Conservation (phyloP, 768 basidiomycete genomes). For the Tulasnella sp. region DNA sequence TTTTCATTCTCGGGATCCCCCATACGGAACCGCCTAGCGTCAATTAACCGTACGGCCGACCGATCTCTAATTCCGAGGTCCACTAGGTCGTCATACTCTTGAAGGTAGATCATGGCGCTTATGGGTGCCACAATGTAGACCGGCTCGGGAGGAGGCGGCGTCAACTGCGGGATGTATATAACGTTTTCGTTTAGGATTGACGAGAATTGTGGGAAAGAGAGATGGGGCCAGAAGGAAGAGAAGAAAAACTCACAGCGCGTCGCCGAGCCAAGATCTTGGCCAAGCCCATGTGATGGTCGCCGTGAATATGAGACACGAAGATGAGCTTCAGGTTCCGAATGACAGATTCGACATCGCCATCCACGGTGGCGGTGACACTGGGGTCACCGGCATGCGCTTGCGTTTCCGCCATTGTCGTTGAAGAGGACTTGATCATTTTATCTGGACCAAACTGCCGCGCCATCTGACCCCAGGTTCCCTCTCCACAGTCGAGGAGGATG, state of each 20-base stretch:
- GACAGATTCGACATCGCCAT: slow-evolving; percentile 23
- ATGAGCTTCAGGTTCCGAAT: slow-evolving; percentile 66
- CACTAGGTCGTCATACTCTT: slow-evolving; percentile 60
- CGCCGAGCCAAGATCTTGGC: slow-evolving; percentile 62
- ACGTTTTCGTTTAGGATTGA: not conserved
- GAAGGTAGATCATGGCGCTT: slow-evolving; percentile 50
- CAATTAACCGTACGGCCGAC: slow-evolving; percentile 18
- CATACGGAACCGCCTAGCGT: slow-evolving; percentile 9
- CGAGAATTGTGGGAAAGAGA: not conserved
- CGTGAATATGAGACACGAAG: slow-evolving; percentile 84
- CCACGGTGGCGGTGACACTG: too few relatives aligned
- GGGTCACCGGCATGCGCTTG: too few relatives aligned
- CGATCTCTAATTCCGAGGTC: slow-evolving; percentile 46
- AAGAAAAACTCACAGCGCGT: slow-evolving; percentile 38
- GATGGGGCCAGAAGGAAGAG: not conserved
- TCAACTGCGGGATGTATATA: too few relatives aligned
- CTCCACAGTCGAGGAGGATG: slow-evolving; percentile 79
- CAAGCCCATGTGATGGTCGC: slow-evolving; percentile 83
- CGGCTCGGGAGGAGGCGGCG: slow-evolving; percentile 47
- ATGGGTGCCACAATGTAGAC: slow-evolving; percentile 60
- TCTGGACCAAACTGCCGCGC: slow-evolving; percentile 59
- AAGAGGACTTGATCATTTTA: slow-evolving; percentile 16
- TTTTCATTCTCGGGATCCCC: not conserved
- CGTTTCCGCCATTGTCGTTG: too few relatives aligned
- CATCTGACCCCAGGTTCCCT: slow-evolving; percentile 89